These are phyloP conservation scores for Cryptosporidium ryanae DNA, from an alignment of 169 alveolate genomes.

Conservation along the genomic window DNA sequence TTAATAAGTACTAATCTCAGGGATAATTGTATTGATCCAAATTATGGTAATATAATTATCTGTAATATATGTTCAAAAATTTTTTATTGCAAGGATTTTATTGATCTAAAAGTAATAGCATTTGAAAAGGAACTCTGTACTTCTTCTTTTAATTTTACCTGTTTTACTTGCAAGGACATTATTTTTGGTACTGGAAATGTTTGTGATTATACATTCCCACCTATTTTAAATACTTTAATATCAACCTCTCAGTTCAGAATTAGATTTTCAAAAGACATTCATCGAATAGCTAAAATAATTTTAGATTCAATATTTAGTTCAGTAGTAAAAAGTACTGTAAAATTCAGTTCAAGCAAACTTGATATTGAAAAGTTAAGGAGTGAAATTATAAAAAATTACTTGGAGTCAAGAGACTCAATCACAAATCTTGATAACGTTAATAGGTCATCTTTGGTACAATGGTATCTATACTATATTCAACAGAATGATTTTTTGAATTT, in stretches of 20 bases:
- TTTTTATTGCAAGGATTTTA: conserved; percentile 14
- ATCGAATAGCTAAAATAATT: conserved; percentile 2
- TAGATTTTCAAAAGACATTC: conserved; percentile 24
- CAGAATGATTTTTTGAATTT: background rate
- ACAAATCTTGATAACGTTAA: background rate
- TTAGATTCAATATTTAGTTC: conserved; percentile 2
- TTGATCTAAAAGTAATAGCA: conserved; percentile 18
- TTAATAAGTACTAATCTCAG: background rate
- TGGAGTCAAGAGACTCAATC: background rate
- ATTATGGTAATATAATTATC: conserved; percentile 21
- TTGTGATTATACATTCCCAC: conserved; percentile 7
- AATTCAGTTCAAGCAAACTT: background rate
- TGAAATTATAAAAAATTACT: conserved; percentile 14
- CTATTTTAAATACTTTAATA: conserved; percentile 26
- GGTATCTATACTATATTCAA: conserved; percentile 54
- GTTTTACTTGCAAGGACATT: background rate
- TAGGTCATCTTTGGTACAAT: conserved; percentile 28
- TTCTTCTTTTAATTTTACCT: conserved; percentile 10
- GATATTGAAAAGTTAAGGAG: conserved; percentile 4
- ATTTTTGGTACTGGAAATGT: background rate
- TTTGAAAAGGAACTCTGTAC: conserved; percentile 30
- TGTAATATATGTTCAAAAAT: conserved; percentile 41
- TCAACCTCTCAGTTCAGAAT: conserved; percentile 48
- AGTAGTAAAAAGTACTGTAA: background rate
- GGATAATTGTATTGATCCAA: background rate